These are phyloP conservation scores for Flammula alnicola DNA, from an alignment of 1,284 basidiomycete species.

Conservation along the genomic window DNA sequence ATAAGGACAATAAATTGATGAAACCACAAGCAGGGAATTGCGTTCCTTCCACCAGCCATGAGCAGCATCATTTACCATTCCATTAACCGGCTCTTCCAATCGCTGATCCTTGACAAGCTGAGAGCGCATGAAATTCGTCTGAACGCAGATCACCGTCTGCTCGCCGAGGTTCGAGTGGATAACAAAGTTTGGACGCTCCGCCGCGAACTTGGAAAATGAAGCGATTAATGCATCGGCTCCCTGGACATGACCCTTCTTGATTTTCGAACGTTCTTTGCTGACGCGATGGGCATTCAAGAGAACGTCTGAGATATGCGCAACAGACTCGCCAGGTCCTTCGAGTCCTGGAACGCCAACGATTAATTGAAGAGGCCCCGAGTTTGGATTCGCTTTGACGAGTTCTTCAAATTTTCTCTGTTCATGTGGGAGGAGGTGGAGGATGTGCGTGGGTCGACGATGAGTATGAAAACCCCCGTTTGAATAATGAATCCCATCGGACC, in stretches of 20 bases:
- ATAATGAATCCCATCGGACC: conserved; percentile 14
- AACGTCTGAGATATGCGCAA: conserved; percentile 27
- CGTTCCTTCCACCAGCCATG: conserved; percentile 31
- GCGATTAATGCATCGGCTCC: conserved; percentile 14
- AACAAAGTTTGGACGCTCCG: conserved; percentile 22
- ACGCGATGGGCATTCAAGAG: conserved; percentile 28
- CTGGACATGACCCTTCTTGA: conserved; percentile 4
- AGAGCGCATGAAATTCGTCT: conserved; percentile 29
- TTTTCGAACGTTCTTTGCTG: conserved; percentile 21
- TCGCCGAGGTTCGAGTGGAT: conserved; percentile 16
- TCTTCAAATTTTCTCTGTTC: conserved; percentile 9
- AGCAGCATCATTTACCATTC: conserved; percentile 38
- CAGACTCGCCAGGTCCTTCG: conserved; percentile 26
- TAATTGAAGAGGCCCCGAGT: conserved; percentile 17
- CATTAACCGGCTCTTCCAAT: conserved; percentile 30
- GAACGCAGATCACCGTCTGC: conserved; percentile 30
- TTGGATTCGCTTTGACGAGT: conserved; percentile 19
- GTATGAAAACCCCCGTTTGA: conserved; percentile 15
- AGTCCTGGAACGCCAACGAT: conserved; percentile 23
- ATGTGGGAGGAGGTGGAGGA: conserved; percentile 11
- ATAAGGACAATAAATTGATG: conserved; percentile 23
- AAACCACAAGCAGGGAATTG: conserved; percentile 28
- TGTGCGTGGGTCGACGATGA: conserved; percentile 21
- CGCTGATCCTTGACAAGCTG: conserved; percentile 25
- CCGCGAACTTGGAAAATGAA: conserved; percentile 11